These are phyloP conservation scores for Wallacemonas collosoma DNA, from an alignment of 208 protist species.

Conservation along the genomic window DNA sequence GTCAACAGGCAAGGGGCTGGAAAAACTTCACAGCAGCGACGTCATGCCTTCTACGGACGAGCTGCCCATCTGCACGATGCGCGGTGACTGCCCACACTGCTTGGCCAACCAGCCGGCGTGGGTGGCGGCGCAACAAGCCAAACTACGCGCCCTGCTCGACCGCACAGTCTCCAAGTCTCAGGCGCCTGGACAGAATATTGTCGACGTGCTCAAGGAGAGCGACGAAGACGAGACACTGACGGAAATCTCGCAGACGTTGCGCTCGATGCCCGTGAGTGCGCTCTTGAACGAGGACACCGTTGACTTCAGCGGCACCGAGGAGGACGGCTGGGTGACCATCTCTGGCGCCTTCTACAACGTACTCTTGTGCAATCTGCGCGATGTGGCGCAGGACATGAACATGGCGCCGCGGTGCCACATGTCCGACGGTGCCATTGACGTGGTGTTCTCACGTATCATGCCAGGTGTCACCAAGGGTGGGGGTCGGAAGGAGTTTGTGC, in stretches of 20 bases:
- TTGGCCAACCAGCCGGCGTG: conserved; percentile 25
- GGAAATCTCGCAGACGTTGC: conserved; percentile 5
- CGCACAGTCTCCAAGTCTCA: background rate
- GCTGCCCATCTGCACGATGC: conserved; percentile 68
- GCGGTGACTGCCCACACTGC: conserved; percentile 67
- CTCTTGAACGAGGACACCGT: conserved; percentile 51
- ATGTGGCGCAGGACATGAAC: conserved; percentile 75
- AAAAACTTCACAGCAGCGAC: conserved; percentile 55
- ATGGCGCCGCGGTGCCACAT: conserved; percentile 80
- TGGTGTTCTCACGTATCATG: conserved; percentile 57
- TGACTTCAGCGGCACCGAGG: conserved; percentile 60
- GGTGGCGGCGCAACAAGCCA: background rate
- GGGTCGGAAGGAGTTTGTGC: conserved; percentile 64
- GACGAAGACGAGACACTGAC: conserved; percentile 17
- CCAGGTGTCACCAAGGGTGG: conserved; percentile 28
- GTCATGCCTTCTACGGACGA: conserved; percentile 40
- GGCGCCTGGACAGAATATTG: background rate
- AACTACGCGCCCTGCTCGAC: background rate
- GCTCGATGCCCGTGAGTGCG: conserved; percentile 28
- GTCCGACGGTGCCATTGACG: conserved; percentile 79
- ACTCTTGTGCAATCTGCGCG: conserved; percentile 69
- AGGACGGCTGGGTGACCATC: conserved; percentile 78
- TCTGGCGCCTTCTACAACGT: conserved; percentile 60
- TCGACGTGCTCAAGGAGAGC: conserved; percentile 18
- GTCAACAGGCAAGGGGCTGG: conserved; percentile 35